Conservation (phyloP, 208 protist genomes). For the Vickermania spadyakhi region DNA sequence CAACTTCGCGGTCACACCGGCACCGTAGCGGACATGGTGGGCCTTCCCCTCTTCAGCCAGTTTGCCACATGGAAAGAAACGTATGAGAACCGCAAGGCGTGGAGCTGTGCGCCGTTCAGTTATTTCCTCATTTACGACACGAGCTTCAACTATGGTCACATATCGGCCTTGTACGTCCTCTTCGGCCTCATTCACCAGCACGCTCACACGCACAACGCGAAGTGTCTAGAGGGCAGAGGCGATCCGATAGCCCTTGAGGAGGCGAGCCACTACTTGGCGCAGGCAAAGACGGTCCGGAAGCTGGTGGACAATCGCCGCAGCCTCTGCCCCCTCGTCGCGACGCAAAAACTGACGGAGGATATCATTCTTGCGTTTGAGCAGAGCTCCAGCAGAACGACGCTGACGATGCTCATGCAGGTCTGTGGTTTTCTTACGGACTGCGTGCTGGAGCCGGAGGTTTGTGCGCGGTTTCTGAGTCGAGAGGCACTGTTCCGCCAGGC, state of each 20-base stretch:
- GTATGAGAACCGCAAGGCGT: constrained; percentile 66
- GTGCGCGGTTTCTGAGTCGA: constrained; percentile 52
- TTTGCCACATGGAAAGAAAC: constrained; percentile 77
- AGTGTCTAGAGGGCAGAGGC: constrained; percentile 27
- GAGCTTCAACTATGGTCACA: constrained; percentile 77
- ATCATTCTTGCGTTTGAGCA: constrained; percentile 75
- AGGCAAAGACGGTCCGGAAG: constrained; percentile 5
- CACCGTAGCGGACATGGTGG: constrained; percentile 32
- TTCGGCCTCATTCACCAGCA: constrained; percentile 39
- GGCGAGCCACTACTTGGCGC: constrained; percentile 11
- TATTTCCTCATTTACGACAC: constrained; percentile 79
- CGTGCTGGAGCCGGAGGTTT: constrained; percentile 59
- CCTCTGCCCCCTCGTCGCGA: constrained; percentile 54
- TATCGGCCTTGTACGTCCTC: constrained; percentile 63
- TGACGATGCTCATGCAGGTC: constrained; percentile 58
- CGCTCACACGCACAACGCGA: constrained; percentile 35
- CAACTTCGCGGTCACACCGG: constrained; percentile 12
- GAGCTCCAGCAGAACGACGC: constrained; percentile 38
- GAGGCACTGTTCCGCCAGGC: constrained; percentile 51
- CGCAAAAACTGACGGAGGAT: constrained; percentile 69
- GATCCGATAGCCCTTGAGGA: constrained; percentile 16
- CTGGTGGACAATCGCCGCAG: constrained; percentile 14
- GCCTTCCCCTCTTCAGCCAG: constrained; percentile 73
- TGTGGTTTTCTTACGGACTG: constrained; percentile 61
- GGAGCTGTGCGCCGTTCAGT: constrained; percentile 53